Base-by-base conservation (phyloP, 2,329 filamentous ascomycete species). In the Talaromyces atroroseus region DNA sequence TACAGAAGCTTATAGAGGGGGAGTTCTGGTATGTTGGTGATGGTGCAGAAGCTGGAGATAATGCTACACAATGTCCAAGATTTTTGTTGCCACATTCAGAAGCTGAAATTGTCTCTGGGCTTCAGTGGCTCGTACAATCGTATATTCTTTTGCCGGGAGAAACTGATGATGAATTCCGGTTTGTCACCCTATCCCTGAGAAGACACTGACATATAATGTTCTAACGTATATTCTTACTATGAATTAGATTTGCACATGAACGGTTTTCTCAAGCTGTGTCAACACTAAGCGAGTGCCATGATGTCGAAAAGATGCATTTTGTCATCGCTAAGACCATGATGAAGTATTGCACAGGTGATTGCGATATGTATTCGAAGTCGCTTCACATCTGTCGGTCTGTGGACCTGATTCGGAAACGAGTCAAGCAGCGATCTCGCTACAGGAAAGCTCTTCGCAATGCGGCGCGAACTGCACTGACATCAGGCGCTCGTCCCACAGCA, bases 281-380 rank as follows among this genome's bases (percentile, higher is more conserved):
- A 14, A 80, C 82, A 5, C 76, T 96, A 52, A 83, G 82, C 60
- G 85, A 92, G 66, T 85, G 83, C 65, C 76, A 74, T 50, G 84
- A 88, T 55, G 76, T 82, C 21, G 77, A 82, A 20, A 88, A 88
- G 63, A 96, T 96, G 92, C 91, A 96, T 71, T 96, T 92, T 64
- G 84, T 91, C 47, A 90, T 96, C 64, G 88, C 89, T 0, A 86
- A 90, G 66, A 87, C 87, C 0, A 82, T 96, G 62, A 83, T 92
- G 69, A 88, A 88, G 63, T 86, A 91, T 63, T 83, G 76, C 21
- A 74, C 81, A 23, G 85, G 90, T 58, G 77, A 82, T 1, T 80
- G 80, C 50, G 80, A 81, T 24, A 80, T 85, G 12, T 91, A 95
- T 65, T 86, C 83, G 58, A 86, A 87, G 58, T 89, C 90, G 21